A percentile compares a stretch with the other conserved stretches of the same genome.
These are phyloP conservation scores for Glomus cerebriforme DNA, from an alignment of 192 early-diverging fungal genomes.

Conservation along the genomic window DNA sequence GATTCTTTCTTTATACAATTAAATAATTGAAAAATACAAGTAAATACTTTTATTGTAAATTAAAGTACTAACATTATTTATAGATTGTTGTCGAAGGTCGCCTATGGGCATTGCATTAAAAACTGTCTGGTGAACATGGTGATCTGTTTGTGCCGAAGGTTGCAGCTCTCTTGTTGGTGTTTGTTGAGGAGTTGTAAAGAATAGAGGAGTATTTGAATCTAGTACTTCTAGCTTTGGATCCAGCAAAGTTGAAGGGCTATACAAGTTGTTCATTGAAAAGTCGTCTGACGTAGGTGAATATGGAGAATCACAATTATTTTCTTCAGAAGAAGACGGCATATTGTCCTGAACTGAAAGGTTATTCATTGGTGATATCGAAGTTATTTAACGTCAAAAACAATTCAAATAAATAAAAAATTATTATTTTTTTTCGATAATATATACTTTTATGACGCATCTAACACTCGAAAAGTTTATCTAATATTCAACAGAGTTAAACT, in stretches of 20 bases:
- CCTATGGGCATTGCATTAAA: background rate
- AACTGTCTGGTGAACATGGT: background rate
- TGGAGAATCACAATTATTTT: constrained; percentile 9
- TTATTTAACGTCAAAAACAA: background rate
- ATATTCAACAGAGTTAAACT: background rate
- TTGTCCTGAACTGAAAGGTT: background rate
- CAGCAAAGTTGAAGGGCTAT: constrained; percentile 13
- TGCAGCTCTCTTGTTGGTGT: constrained; percentile 6
- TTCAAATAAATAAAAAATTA: background rate
- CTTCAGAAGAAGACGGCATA: constrained; percentile 9
- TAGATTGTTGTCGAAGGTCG: constrained; percentile 11
- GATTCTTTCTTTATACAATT: background rate
- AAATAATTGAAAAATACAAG: background rate
- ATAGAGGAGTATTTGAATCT: constrained; percentile 9
- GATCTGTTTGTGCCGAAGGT: background rate
- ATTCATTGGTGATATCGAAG: background rate
- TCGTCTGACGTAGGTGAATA: constrained; percentile 16
- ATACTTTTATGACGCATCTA: background rate
- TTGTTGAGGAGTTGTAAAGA: constrained; percentile 14
- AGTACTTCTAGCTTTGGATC: constrained; percentile 30
- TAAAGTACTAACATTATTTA: background rate
- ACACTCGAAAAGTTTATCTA: background rate
- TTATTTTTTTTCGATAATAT: background rate
- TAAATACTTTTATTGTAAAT: background rate
- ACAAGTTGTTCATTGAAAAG: constrained; percentile 4